A percentile compares a stretch with the other conserved stretches of the same genome.
Conservation (phyloP, 257 asterid species). For the Rauvolfia tetraphylla region DNA sequence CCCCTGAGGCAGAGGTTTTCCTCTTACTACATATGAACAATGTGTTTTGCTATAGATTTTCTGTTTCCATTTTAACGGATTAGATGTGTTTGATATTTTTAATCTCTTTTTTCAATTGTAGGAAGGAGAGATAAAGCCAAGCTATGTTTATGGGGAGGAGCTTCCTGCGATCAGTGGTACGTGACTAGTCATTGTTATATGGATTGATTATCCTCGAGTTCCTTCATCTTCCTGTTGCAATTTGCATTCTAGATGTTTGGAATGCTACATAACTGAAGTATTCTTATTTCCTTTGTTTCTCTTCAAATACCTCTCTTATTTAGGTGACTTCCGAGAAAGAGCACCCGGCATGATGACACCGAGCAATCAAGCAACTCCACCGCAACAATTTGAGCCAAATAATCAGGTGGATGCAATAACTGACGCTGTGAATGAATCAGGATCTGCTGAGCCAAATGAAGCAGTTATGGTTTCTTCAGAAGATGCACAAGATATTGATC, state of each 20-base stretch:
- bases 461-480: constrained; percentile 43
- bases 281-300: neutral
- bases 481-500: constrained; percentile 51
- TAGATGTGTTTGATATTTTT: neutral
- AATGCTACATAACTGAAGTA: neutral
- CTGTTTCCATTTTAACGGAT: neutral
- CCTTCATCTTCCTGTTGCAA: neutral
- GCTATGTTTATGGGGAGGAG: constrained; percentile 48
- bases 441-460: constrained; percentile 48
- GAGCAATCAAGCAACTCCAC: constrained; percentile 46
- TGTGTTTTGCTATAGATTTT: neutral
- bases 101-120: constrained; percentile 24
- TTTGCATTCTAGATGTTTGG: neutral
- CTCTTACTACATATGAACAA: neutral
- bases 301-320: neutral
- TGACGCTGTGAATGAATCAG: constrained; percentile 33
- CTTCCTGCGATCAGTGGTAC: constrained; percentile 56
- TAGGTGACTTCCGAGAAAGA: constrained; percentile 60
- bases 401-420: constrained; percentile 39
- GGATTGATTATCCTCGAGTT: neutral
- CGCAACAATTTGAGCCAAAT: constrained; percentile 40
- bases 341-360: constrained; percentile 39
- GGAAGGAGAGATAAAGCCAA: constrained; percentile 70
- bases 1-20: constrained; percentile 86
- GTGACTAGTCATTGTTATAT: neutral